These are phyloP conservation scores for Santalum album DNA, from an alignment of 164 flowering plant genomes.

Conservation along the genomic window DNA sequence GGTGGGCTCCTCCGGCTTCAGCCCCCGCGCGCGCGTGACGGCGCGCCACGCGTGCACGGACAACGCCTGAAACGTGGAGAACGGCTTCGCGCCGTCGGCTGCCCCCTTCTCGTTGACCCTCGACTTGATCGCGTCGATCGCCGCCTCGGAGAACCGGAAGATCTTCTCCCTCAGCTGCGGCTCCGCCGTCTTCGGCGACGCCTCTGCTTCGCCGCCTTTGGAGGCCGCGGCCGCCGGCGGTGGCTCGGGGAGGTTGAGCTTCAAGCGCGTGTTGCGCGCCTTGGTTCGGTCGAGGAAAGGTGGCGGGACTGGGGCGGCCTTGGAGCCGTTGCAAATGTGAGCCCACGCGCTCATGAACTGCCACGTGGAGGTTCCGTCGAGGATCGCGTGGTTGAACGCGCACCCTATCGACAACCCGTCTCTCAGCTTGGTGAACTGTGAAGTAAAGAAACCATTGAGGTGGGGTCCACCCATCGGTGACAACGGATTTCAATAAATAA, in stretches of 20 bases:
- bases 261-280: conserved; percentile 68
- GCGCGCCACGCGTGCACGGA: conserved; percentile 74
- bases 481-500: no score
- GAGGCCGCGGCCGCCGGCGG: conserved; percentile 5
- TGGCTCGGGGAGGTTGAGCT: conserved; percentile 53
- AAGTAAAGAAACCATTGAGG: no score
- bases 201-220: no score
- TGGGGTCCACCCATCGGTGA: no score
- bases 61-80: conserved; percentile 79
- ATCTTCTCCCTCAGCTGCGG: conserved; percentile 52
- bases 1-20: conserved; percentile 65
- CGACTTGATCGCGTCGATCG: conserved; percentile 62
- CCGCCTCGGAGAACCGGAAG: conserved; percentile 67
- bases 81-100: conserved; percentile 38
- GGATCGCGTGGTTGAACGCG: conserved; percentile 88
- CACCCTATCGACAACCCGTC: conserved; percentile 87
- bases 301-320: conserved; percentile 42
- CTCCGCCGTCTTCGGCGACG: neutral
- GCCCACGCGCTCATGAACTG: conserved; percentile 99
- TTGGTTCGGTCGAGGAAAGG: conserved; percentile 81
- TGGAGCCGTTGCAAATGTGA: conserved; percentile 48
- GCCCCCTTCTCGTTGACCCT: conserved; percentile 27
- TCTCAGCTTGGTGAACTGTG: conserved; percentile 78
- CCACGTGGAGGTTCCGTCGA: conserved; percentile 92
- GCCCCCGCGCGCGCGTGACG: conserved; percentile 57